phyloP scores from a whole-genome alignment of 371 early-diverging fungal species.

The Neoconidiobolus thromboides region DNA sequence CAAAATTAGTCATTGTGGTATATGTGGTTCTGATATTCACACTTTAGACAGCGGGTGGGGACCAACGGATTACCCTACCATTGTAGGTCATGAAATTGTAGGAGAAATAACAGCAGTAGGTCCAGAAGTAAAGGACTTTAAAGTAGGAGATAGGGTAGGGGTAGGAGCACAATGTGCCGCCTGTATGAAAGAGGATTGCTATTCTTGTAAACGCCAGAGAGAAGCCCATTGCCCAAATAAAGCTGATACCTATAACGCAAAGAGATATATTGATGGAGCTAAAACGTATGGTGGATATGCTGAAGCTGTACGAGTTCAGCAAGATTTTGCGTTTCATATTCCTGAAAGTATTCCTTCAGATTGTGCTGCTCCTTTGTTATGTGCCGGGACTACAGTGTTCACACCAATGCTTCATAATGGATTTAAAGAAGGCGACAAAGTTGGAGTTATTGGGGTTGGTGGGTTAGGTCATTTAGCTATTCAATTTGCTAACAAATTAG shows the following conservation, averaged over 20 bases:
- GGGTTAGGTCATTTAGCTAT: conserved; percentile 51
- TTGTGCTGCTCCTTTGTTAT: conserved; percentile 26
- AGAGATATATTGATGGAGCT: not conserved
- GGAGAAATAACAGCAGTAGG: conserved; percentile 40
- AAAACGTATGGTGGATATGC: conserved; percentile 26
- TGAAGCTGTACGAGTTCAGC: conserved; percentile 18
- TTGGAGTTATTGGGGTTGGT: conserved; percentile 51
- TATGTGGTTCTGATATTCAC: conserved; percentile 40
- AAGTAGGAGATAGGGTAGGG: conserved; percentile 59
- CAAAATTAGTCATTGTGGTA: conserved; percentile 28
- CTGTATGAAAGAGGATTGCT: conserved; percentile 21
- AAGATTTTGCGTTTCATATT: conserved; percentile 25
- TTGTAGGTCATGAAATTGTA: conserved; percentile 64
- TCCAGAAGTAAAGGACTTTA: conserved; percentile 18
- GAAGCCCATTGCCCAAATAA: conserved; percentile 36
- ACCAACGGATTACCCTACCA: conserved; percentile 12
- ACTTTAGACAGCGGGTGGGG: conserved; percentile 42
- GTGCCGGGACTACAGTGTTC: conserved; percentile 53
- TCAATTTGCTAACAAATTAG: conserved; percentile 38
- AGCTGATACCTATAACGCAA: conserved; percentile 15
- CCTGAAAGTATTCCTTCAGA: conserved; percentile 23
- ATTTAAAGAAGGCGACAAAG: conserved; percentile 29
- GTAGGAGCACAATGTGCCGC: conserved; percentile 36
- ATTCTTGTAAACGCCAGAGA: conserved; percentile 51
- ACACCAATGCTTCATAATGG: conserved; percentile 27